Base-by-base conservation (phyloP, 208 protist species). In the Crithidia acanthocephali region DNA sequence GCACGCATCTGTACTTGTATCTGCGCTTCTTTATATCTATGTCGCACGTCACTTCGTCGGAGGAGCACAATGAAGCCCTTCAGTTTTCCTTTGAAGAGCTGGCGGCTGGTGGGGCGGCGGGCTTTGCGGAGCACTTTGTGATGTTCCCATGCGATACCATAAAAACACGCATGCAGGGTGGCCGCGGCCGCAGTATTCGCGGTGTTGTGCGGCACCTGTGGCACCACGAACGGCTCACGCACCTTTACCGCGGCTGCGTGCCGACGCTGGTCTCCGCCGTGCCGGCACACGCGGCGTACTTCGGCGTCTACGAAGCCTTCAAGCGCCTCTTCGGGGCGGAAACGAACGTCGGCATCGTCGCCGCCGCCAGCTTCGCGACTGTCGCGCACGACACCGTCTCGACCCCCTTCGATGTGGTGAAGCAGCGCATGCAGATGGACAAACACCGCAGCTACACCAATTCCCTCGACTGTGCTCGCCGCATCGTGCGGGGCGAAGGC, bases 81-180 rank as follows among this genome's bases (percentile, higher is more conserved):
- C 80, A 80, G 30, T 71, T 94, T 57, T 77, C 79, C 13, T 35
- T 68, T 25, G 42, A 60, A 25, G 88, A 95, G 61, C 58, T 97
- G 22, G 40, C 91, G 0, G 92, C 94, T 13, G 96, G 96, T 2
- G 85, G 86, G 13, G 66, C 80, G 15, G 94, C 96, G 1, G 96
- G 96, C 22, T 91, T 98, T 52, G 64, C 84, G 1, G 94, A 98
- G 79, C 95, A 98, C 83, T 88, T 95, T 44, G 76, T 86, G 13
- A 97, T 98, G 94, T 98, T 97, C 71, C 97, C 97, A 0, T 91
- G 98, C 56, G 97, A 98, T 72, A 96, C 94, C 2, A 87, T 98
- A 20, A 98, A 98, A 81, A 97, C 91, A 18, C 79, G 91, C 13
- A 85, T 98, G 59, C 92, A 96, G 71, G 83, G 81, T 48, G 82